phyloP scores from a whole-genome alignment of 148 eudicot genomes.

The Oxyria digyna region DNA sequence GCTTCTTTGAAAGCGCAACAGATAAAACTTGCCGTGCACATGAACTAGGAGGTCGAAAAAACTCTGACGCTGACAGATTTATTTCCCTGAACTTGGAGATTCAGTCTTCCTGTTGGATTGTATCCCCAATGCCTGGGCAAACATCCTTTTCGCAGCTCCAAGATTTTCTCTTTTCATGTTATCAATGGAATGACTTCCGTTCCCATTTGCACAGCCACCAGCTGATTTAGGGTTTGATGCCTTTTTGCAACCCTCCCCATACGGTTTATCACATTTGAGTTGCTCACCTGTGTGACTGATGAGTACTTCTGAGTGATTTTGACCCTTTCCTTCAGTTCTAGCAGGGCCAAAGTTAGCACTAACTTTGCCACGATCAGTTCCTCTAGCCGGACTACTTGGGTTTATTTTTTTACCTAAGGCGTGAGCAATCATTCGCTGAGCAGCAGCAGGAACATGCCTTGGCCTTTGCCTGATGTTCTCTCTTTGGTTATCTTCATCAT shows the following conservation, averaged over 20 bases:
- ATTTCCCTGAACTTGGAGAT: conserved; percentile 3
- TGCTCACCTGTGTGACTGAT: conserved; percentile 2
- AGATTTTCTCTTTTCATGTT: conserved; percentile 47
- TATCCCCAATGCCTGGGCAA: conserved; percentile 71
- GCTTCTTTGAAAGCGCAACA: neutral
- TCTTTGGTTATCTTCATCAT: conserved; percentile 24
- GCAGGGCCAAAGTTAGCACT: conserved; percentile 8
- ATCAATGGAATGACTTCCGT: conserved; percentile 20
- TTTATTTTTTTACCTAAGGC: conserved; percentile 71
- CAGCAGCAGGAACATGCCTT: conserved; percentile 58
- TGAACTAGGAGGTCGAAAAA: neutral
- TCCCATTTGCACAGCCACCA: conserved; percentile 10
- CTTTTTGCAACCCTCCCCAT: conserved; percentile 10
- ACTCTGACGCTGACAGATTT: neutral
- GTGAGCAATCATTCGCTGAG: conserved; percentile 95
- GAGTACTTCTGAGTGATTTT: conserved; percentile 7
- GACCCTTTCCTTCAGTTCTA: conserved; percentile 19
- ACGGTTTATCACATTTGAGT: conserved; percentile 5
- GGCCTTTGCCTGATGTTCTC: conserved; percentile 42
- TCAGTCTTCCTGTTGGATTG: conserved; percentile 20
- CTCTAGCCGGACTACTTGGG: conserved; percentile 14
- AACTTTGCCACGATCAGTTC: conserved; percentile 11
- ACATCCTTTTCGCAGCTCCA: conserved; percentile 95
- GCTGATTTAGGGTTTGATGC: conserved; percentile 11
- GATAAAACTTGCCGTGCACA: neutral